A percentile compares a stretch with the other conserved stretches of the same genome.
These are phyloP conservation scores for Paramecium octaurelia DNA, from an alignment of 73 alveolate genomes.

Conservation along the genomic window DNA sequence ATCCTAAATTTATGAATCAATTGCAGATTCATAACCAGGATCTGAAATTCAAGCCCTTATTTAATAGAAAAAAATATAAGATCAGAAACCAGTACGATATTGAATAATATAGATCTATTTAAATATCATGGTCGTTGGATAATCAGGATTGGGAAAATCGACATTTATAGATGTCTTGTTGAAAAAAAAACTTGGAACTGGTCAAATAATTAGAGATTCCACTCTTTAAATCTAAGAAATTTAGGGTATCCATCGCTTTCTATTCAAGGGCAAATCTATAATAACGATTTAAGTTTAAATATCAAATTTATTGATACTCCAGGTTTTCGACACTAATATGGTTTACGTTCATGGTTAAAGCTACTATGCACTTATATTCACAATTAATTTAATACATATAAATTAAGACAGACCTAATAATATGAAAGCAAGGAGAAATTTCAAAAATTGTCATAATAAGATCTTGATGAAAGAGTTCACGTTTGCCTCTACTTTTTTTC, in stretches of 20 bases:
- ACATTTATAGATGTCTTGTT: constrained; percentile 57
- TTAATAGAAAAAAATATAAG: not conserved
- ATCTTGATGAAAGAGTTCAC: constrained; percentile 44
- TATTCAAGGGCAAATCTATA: not conserved
- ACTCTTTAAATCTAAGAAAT: constrained; percentile 21
- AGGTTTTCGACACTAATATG: not conserved
- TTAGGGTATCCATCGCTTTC: not conserved
- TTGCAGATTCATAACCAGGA: constrained; percentile 13
- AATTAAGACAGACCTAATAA: not conserved
- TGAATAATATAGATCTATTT: not conserved
- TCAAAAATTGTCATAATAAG: not conserved
- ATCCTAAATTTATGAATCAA: constrained; percentile 19
- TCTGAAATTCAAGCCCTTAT: constrained; percentile 15
- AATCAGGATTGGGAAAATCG: constrained; percentile 55
- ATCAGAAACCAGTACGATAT: not conserved
- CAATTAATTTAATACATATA: not conserved
- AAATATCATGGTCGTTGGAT: constrained; percentile 58
- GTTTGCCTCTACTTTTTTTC: constrained; percentile 55
- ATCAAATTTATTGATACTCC: constrained; percentile 50
- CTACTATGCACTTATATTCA: not conserved
- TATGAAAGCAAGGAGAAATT: not conserved
- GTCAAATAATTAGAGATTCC: constrained; percentile 17
- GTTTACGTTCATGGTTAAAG: not conserved
- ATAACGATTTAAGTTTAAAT: not conserved
- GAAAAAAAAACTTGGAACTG: not conserved